phyloP scores from a whole-genome alignment of 2,329 filamentous ascomycete species.

The Hyphodiscus sp. region DNA sequence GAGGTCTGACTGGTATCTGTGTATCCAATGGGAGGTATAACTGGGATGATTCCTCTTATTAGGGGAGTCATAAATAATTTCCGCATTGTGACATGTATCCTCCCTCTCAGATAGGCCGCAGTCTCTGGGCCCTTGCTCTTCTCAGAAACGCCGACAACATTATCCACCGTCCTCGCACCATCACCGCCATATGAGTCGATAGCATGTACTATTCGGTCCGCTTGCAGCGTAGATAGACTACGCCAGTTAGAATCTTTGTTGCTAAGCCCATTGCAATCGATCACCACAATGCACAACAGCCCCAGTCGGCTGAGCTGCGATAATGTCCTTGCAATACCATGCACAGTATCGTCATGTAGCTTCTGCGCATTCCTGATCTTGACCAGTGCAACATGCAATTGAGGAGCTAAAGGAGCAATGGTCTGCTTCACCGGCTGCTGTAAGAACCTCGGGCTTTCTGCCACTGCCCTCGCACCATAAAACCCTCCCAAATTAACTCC shows the following conservation, averaged over 20 bases:
- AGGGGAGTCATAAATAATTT: slow-evolving; percentile 59
- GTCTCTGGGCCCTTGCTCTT: neutral
- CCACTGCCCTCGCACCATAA: slow-evolving; percentile 50
- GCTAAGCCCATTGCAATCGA: slow-evolving; percentile 56
- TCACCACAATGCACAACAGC: slow-evolving; percentile 72
- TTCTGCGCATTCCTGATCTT: slow-evolving; percentile 72
- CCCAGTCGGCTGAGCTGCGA: slow-evolving; percentile 78
- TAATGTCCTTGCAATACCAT: slow-evolving; percentile 75
- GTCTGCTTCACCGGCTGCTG: slow-evolving; percentile 36
- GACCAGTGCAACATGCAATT: slow-evolving; percentile 73
- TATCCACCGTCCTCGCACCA: slow-evolving; percentile 62
- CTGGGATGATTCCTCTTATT: slow-evolving; percentile 60
- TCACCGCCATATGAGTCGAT: slow-evolving; percentile 64
- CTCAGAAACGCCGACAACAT: slow-evolving; percentile 32
- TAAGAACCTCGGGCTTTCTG: slow-evolving; percentile 53
- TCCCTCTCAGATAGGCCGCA: slow-evolving; percentile 15
- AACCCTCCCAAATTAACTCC: slow-evolving; percentile 57
- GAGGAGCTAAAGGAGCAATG: slow-evolving; percentile 18
- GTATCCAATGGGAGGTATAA: slow-evolving; percentile 61
- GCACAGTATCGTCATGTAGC: slow-evolving; percentile 61
- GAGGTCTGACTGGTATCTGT: slow-evolving; percentile 42
- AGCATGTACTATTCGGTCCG: slow-evolving; percentile 65
- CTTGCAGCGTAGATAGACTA: slow-evolving; percentile 52
- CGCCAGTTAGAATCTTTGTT: slow-evolving; percentile 31
- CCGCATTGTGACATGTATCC: slow-evolving; percentile 35